phyloP scores from a whole-genome alignment of 208 protist genomes.

The Kentomonas sorsogonicus region DNA sequence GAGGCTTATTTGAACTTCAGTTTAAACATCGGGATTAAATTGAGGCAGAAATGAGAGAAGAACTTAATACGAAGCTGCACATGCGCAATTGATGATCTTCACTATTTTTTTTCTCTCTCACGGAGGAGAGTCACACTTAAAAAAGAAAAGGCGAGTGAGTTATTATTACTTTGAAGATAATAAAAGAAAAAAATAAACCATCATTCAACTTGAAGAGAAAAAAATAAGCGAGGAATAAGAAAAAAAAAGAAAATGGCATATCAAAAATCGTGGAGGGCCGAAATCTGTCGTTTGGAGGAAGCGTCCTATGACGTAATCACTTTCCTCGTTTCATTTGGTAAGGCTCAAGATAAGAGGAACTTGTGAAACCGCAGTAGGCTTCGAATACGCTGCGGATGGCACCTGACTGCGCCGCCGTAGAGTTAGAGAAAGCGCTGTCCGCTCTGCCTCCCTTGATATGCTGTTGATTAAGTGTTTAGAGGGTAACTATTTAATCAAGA shows the following conservation, averaged over 20 bases:
- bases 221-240: constrained; percentile 8
- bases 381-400: no score
- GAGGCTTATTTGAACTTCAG: not conserved
- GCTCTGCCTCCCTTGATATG: not conserved
- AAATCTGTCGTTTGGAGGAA: constrained; percentile 3
- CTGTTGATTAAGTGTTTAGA: not conserved
- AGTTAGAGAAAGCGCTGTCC: no score
- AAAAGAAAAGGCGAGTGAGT: constrained; percentile 1
- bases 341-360: no score
- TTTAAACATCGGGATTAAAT: not conserved
- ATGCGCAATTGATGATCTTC: no score
- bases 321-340: not conserved
- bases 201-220: constrained; percentile 2
- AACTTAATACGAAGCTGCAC: constrained; percentile 14
- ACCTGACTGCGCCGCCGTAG: constrained; percentile 53
- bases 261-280: not conserved
- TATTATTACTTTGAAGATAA: not conserved
- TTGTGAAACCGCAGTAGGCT: no score
- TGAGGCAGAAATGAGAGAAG: constrained; percentile 1
- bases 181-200: constrained; percentile 6
- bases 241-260: constrained; percentile 5
- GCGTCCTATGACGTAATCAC: not conserved
- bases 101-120: not conserved
- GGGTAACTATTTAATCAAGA: not conserved
- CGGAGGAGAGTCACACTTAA: not conserved